phyloP scores from a whole-genome alignment of 1,139 yeast species.

The Fermentozyma sake region DNA sequence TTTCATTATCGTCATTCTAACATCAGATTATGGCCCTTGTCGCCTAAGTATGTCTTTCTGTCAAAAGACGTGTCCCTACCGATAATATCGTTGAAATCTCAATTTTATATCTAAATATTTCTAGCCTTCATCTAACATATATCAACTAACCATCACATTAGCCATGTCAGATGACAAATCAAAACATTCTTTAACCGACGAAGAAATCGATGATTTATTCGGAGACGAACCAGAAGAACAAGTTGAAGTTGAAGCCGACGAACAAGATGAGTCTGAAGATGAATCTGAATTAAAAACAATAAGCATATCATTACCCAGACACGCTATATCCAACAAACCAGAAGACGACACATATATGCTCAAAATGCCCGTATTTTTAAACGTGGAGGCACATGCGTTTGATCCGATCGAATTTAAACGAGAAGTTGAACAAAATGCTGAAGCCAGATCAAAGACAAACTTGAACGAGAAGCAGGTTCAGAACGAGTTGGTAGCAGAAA shows the following conservation, averaged over 20 bases:
- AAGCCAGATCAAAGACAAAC: slow-evolving; percentile 30
- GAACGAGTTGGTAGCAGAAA: slow-evolving; percentile 46
- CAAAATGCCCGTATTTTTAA: slow-evolving; percentile 77
- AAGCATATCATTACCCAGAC: slow-evolving; percentile 70
- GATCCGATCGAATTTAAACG: slow-evolving; percentile 69
- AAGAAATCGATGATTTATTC: slow-evolving; percentile 43
- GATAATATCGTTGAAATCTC: no score
- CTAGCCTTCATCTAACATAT: no score
- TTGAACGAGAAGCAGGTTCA: slow-evolving; percentile 32
- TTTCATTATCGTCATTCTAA: no score
- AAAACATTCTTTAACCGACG: no score
- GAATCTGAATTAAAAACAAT: slow-evolving; percentile 39
- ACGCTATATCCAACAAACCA: slow-evolving; percentile 48
- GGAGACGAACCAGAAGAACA: slow-evolving; percentile 44
- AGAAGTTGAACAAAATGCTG: slow-evolving; percentile 46
- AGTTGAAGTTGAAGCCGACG: slow-evolving; percentile 17
- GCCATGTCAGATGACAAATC: slow-evolving; percentile 14
- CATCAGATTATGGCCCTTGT: no score
- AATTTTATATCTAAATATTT: no score
- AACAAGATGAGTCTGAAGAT: slow-evolving; percentile 13
- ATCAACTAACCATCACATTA: slow-evolving; percentile 1
- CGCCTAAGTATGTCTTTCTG: no score
- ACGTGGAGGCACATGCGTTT: slow-evolving; percentile 82
- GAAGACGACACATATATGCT: slow-evolving; percentile 50
- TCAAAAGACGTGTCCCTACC: slow-evolving; percentile 6